A percentile compares a stretch with the other conserved stretches of the same genome.
Evolutionary conservation across 2,329 filamentous ascomycete genomes (phyloP).

Genomic region (Scedosporium dehoogii): DNA sequence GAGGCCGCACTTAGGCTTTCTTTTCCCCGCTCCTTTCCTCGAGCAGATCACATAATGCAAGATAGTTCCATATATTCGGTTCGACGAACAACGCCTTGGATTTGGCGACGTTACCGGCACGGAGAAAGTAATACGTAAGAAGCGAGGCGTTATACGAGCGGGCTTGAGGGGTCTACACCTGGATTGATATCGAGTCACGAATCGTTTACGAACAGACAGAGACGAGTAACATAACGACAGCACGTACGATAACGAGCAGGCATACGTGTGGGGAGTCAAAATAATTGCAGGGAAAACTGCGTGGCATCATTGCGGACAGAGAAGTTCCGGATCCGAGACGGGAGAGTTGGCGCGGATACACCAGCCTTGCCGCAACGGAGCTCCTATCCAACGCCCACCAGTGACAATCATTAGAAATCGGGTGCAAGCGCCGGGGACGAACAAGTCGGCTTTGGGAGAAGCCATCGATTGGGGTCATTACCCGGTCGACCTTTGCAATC

Average conservation of each 20-base stretch:
- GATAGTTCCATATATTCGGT: neutral
- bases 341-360: neutral
- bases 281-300: neutral
- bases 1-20: neutral
- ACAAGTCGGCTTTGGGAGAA: no score
- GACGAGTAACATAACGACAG: neutral
- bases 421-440: neutral
- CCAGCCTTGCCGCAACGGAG: neutral
- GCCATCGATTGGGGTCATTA: no score
- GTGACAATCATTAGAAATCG: neutral
- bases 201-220: no score
- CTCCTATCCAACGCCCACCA: neutral
- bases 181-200: neutral
- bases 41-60: neutral
- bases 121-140: neutral
- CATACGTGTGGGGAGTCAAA: neutral
- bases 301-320: neutral
- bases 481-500: no score
- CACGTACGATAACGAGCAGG: neutral
- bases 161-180: neutral
- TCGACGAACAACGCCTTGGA: constrained; percentile 1
- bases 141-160: neutral
- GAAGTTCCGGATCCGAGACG: neutral
- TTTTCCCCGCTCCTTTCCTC: neutral
- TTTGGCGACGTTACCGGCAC: neutral